Percentiles rank a stretch among this genome's conserved stretches.
Conservation (phyloP, 352 stramenopile genomes). For the Aphanomyces astaci region DNA sequence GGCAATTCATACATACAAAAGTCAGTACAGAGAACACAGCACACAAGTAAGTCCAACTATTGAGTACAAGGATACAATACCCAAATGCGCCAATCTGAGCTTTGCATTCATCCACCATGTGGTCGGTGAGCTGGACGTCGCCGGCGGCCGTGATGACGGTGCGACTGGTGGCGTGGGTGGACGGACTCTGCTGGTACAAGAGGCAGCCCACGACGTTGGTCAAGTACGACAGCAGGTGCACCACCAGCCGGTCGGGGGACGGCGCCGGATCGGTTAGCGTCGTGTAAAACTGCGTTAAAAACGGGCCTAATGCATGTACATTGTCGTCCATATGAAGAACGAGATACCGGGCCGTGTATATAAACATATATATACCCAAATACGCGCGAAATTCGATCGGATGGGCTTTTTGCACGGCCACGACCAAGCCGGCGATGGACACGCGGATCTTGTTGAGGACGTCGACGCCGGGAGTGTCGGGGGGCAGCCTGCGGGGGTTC, state of each 20-base stretch:
- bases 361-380: no score
- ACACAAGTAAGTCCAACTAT: no score
- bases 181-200: conserved; percentile 55
- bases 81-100: conserved; percentile 13
- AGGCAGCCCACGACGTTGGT: conserved; percentile 71
- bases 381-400: conserved; percentile 79
- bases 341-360: no score
- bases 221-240: conserved; percentile 73
- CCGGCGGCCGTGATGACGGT: conserved; percentile 78
- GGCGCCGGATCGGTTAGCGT: conserved; percentile 13
- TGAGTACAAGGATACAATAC: background rate
- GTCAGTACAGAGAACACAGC: no score
- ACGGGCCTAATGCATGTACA: background rate
- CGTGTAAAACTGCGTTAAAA: conserved; percentile 15
- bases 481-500: background rate
- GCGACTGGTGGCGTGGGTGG: conserved; percentile 38
- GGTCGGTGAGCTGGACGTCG: conserved; percentile 61
- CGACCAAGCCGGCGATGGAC: conserved; percentile 51
- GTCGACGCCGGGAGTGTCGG: background rate
- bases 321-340: no score
- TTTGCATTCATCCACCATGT: conserved; percentile 58
- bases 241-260: conserved; percentile 38
- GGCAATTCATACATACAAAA: no score
- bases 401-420: conserved; percentile 69
- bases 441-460: conserved; percentile 59